Percentiles rank a stretch among this genome's conserved stretches.
Conservation (phyloP, 2,329 filamentous ascomycete species). For the Fusarium palustre region DNA sequence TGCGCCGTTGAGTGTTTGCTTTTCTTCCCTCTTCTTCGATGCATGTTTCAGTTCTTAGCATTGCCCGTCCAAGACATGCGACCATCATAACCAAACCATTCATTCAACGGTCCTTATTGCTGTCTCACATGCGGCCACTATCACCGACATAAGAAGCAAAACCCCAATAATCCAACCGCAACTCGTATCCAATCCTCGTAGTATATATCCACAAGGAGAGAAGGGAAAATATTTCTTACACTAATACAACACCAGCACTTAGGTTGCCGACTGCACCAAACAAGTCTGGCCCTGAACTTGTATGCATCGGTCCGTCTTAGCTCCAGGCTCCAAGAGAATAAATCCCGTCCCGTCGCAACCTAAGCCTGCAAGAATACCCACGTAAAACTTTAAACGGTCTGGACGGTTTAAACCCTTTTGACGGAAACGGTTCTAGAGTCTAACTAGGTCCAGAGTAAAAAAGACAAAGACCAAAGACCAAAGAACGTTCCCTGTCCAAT, state of each 20-base stretch:
- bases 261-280: conserved; percentile 8
- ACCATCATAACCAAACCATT: not conserved
- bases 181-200: conserved; percentile 3
- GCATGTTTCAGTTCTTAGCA: conserved; percentile 13
- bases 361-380: conserved; percentile 11
- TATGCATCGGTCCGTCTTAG: conserved; percentile 37
- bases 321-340: conserved; percentile 33
- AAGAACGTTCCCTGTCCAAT: not conserved
- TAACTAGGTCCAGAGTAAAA: not conserved
- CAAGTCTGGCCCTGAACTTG: conserved; percentile 22
- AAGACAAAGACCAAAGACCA: not conserved
- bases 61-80: conserved; percentile 21
- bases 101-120: conserved; percentile 6
- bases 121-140: conserved; percentile 11
- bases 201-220: not conserved
- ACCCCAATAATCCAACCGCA: not conserved
- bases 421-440: conserved; percentile 32
- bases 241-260: not conserved
- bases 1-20: not conserved
- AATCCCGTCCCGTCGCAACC: conserved; percentile 17
- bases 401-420: conserved; percentile 20
- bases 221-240: not conserved
- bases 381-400: conserved; percentile 16
- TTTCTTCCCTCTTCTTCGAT: not conserved
- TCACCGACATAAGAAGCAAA: conserved; percentile 18